Conservation (phyloP, 257 asterid genomes). For the Oldenlandia corymbosa region DNA sequence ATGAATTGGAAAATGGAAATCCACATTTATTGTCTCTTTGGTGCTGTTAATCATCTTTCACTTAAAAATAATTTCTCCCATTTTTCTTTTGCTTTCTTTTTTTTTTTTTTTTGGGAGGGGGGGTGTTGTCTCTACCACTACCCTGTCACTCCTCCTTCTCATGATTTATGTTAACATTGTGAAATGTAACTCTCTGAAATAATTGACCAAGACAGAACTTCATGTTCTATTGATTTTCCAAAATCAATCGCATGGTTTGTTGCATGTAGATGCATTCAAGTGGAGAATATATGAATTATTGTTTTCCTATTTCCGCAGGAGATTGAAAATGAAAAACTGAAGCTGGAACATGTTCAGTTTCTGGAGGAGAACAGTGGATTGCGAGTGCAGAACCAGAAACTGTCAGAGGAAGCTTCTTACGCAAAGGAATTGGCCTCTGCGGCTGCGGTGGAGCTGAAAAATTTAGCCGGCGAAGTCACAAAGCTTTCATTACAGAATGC, state of each 20-base stretch:
- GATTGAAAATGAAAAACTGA: constrained; percentile 77
- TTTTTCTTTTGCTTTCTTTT: no score
- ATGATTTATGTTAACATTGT: no score
- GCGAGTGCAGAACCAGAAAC: constrained; percentile 74
- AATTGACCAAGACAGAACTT: neutral
- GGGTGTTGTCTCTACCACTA: no score
- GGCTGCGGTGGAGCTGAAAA: constrained; percentile 91
- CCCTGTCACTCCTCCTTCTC: no score
- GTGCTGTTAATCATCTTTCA: neutral
- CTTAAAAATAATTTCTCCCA: no score
- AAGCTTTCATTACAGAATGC: constrained; percentile 75
- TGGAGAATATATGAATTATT: neutral
- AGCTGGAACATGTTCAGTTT: constrained; percentile 65
- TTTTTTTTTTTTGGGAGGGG: no score
- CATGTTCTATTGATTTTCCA: neutral
- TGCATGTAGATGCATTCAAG: neutral
- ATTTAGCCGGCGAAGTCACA: constrained; percentile 88
- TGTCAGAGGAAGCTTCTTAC: constrained; percentile 89
- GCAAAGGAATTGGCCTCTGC: constrained; percentile 99
- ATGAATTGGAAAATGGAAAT: neutral
- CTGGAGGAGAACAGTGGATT: constrained; percentile 84
- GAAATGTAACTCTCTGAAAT: no score
- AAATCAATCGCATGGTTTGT: neutral
- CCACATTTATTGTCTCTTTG: neutral
- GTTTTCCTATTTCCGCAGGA: constrained; percentile 42